Percentiles rank a stretch among this genome's conserved stretches.
phyloP scores from a whole-genome alignment of 208 protist genomes.

The Spongospora subterranea region DNA sequence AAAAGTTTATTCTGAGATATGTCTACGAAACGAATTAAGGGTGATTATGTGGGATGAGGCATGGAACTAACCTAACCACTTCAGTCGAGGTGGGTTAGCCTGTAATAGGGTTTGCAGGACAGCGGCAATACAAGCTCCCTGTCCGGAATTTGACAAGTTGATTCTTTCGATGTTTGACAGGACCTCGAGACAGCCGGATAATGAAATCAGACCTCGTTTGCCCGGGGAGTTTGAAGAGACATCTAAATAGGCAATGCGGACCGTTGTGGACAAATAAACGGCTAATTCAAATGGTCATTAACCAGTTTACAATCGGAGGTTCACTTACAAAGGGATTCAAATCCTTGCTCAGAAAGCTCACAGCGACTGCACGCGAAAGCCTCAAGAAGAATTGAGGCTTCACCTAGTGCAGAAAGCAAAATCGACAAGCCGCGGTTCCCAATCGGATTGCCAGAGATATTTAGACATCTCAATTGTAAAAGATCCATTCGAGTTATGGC shows the following conservation, averaged over 20 bases:
- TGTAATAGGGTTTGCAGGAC: neutral
- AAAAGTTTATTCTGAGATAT: neutral
- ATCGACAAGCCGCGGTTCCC: neutral
- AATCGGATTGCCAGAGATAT: constrained; percentile 11
- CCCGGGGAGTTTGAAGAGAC: neutral
- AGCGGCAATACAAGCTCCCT: neutral
- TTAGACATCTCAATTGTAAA: neutral
- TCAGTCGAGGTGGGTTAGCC: neutral
- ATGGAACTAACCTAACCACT: neutral
- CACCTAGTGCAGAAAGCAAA: neutral
- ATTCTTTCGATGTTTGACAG: neutral
- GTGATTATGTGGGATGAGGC: neutral
- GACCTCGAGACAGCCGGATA: neutral
- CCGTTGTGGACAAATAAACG: neutral
- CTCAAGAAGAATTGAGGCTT: neutral
- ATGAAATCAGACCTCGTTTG: neutral
- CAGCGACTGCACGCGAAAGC: neutral
- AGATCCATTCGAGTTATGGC: neutral
- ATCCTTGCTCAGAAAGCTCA: neutral
- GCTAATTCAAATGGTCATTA: neutral
- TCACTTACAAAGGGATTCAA: constrained; percentile 16
- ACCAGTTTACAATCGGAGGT: neutral
- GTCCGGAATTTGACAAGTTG: neutral
- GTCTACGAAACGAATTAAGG: neutral
- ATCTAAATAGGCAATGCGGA: neutral